Conservation (phyloP, 148 eudicot species). For the Rhododendron ferrugineum region DNA sequence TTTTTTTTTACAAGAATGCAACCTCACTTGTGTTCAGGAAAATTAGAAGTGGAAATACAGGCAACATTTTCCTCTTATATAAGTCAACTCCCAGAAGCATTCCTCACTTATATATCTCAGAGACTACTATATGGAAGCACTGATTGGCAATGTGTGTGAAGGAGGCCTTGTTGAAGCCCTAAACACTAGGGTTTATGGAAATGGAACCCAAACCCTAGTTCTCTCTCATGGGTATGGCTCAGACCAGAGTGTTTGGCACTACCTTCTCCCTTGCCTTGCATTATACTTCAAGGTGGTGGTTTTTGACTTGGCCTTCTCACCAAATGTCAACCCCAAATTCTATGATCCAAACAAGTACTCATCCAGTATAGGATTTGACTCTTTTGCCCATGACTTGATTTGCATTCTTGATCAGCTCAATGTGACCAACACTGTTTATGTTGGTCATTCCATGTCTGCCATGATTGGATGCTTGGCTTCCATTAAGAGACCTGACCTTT, state of each 20-base stretch:
- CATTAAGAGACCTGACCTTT: conserved; percentile 18
- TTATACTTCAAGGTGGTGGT: conserved; percentile 29
- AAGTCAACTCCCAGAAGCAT: neutral
- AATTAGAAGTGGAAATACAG: neutral
- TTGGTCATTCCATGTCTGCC: conserved; percentile 42
- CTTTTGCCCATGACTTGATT: conserved; percentile 32
- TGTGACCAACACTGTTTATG: conserved; percentile 15
- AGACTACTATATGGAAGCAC: neutral
- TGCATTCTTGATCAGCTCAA: conserved; percentile 27
- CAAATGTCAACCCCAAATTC: conserved; percentile 21
- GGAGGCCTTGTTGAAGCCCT: conserved; percentile 29
- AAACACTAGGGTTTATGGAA: conserved; percentile 26
- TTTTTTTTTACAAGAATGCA: no score
- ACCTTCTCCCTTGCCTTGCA: conserved; percentile 28
- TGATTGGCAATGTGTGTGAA: neutral
- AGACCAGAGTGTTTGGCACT: conserved; percentile 34
- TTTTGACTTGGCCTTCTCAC: conserved; percentile 28
- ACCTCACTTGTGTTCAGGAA: neutral
- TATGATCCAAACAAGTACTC: conserved; percentile 32
- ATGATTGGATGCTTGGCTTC: conserved; percentile 44
- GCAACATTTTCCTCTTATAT: neutral
- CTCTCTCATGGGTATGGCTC: conserved; percentile 32
- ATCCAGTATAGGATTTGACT: neutral
- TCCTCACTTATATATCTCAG: neutral
- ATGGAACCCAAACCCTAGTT: conserved; percentile 28